Evolutionary conservation across 148 eudicot genomes (phyloP), one percentile per base, ranked within the genome.

Genomic region (Beta vulgaris): DNA sequence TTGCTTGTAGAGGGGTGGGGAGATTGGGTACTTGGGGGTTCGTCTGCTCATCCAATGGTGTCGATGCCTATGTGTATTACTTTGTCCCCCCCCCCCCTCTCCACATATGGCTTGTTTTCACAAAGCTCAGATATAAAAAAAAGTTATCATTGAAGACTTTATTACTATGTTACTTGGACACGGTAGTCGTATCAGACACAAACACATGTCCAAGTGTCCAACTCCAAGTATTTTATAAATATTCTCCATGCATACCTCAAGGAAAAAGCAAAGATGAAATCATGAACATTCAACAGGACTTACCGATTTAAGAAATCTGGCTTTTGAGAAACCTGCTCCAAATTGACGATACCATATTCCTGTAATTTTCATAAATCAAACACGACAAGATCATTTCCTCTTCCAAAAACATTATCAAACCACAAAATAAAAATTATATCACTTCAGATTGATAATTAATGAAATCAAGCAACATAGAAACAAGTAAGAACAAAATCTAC

Each of bases 231-330:
- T n/a, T n/a, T n/a, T n/a, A n/a, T n/a, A n/a, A n/a, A n/a, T n/a
- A n/a, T n/a, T n/a, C n/a, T n/a, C n/a, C 11, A 49, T 6, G 18
- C n/a, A 58, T 26, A 58, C 34, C 5, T 43, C 53, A 29, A 74
- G 48, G 58, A 31, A 39, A 16, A 32, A 46, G 53, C 39, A 63
- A 29, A 11, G 23, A 55, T 69, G 43, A 66, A 63, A 48, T 25
- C 26, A 7, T 64, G 53, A 71, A 83, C 51, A 63, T 19, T 25
- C 2, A 73, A 51, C 32, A 64, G 14, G 53, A 48, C 68, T 62
- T 80, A 90, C 98, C 88, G 85, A 78, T 94, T 94, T 39, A 86
- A 75, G 79, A 87, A 94, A 39, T 90, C 93, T 67, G 68, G 65
- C 86, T 80, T 91, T 62, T 55, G 74, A 23, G 92, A 84, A 77